Conservation (phyloP, 257 asterid species). For the Gentiana dahurica region DNA sequence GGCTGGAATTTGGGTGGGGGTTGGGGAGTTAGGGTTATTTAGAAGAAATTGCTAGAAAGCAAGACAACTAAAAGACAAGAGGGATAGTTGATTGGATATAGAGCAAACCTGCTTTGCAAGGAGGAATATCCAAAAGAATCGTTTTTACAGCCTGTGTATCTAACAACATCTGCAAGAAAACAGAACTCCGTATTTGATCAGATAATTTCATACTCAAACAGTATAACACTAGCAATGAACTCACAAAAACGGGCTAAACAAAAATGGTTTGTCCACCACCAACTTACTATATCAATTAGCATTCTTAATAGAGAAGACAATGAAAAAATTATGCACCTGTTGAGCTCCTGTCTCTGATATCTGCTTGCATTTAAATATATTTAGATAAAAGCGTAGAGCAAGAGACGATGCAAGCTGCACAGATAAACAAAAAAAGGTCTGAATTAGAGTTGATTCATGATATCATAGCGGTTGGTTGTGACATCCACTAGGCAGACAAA, state of each 20-base stretch:
- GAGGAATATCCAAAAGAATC: constrained; percentile 84
- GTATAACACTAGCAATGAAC: background rate
- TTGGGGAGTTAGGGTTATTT: too few relatives aligned
- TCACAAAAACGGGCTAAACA: background rate
- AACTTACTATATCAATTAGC: background rate
- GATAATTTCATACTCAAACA: background rate
- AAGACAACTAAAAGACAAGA: background rate
- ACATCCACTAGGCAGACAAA: background rate
- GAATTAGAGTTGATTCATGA: too few relatives aligned
- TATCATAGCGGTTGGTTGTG: background rate
- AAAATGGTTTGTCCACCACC: background rate
- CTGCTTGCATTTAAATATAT: constrained; percentile 95
- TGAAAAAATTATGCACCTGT: constrained; percentile 40
- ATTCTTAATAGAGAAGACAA: background rate
- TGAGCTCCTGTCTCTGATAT: constrained; percentile 98
- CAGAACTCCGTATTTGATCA: constrained; percentile 1
- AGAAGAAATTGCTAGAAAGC: too few relatives aligned
- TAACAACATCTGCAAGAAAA: constrained; percentile 74
- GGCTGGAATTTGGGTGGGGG: too few relatives aligned
- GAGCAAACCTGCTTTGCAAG: constrained; percentile 74
- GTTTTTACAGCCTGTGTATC: constrained; percentile 98
- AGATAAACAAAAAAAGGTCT: constrained; percentile 1
- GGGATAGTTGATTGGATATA: background rate
- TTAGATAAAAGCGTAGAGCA: constrained; percentile 86
- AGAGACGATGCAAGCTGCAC: constrained; percentile 95